Evolutionary conservation across 495 filamentous ascomycete genomes (phyloP).

Genomic region (Hypoxylon intermedium): DNA sequence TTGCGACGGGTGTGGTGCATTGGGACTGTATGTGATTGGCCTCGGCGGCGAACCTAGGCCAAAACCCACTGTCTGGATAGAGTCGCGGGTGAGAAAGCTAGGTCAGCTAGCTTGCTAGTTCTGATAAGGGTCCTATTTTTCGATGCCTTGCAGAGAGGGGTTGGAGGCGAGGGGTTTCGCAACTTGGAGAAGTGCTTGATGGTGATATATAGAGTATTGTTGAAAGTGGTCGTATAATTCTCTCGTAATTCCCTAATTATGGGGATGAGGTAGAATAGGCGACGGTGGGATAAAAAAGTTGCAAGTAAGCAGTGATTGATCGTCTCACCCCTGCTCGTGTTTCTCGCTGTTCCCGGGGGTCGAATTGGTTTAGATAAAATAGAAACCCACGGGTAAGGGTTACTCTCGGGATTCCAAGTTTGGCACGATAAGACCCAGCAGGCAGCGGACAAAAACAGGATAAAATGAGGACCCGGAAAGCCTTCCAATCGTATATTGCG

Average conservation of each 20-base stretch:
- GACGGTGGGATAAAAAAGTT: slow-evolving; percentile 14
- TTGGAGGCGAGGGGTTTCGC: slow-evolving; percentile 28
- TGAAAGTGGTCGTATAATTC: slow-evolving; percentile 11
- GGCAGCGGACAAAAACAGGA: slow-evolving; percentile 22
- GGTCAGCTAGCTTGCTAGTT: slow-evolving; percentile 1
- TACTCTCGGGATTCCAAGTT: slow-evolving; percentile 32
- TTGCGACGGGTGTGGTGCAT: slow-evolving; percentile 60
- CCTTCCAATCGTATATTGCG: slow-evolving; percentile 15
- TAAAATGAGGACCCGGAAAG: slow-evolving; percentile 5
- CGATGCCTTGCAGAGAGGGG: slow-evolving; percentile 28
- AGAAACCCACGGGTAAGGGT: slow-evolving; percentile 11
- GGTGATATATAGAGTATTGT: background rate
- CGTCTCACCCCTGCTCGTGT: slow-evolving; percentile 1
- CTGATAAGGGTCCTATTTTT: slow-evolving; percentile 13
- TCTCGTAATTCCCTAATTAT: slow-evolving; percentile 13
- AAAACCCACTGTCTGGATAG: slow-evolving; percentile 17
- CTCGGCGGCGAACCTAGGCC: slow-evolving; percentile 19
- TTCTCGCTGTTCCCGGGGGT: slow-evolving; percentile 7
- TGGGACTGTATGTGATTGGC: slow-evolving; percentile 30
- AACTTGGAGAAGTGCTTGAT: slow-evolving; percentile 11
- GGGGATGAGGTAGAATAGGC: background rate
- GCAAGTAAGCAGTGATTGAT: background rate
- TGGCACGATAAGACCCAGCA: slow-evolving; percentile 17
- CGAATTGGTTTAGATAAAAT: slow-evolving; percentile 8
- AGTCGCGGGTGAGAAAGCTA: slow-evolving; percentile 6